Base-by-base conservation (phyloP, 345 rosid species). In the Ricinus communis region DNA sequence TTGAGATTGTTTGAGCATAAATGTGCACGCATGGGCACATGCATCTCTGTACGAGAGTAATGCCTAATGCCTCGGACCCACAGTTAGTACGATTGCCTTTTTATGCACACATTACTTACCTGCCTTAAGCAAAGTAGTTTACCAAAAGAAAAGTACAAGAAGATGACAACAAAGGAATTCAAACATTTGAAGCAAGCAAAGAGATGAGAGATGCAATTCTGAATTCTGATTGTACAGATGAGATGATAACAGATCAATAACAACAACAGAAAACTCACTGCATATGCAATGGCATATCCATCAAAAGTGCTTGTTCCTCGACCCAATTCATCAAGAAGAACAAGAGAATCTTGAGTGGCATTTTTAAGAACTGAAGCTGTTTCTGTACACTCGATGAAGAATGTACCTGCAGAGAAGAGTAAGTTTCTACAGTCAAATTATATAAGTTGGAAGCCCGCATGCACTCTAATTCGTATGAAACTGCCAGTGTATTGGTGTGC, bases 261-360 rank as follows among this genome's bases (percentile, higher is more conserved):
- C 12, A 13, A 71, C 72, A 52, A 51, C 25, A 9, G 69, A 69
- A 69, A 59, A 54, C 87, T 84, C 74, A 95, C 99, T 3, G 97
- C 91, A 66, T 88, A 95, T 56, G 97, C 97, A 53, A 92, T 92
- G 81, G 99, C 93, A 70, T 95, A 95, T 72, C 99, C 97, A 61
- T 92, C 97, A 69, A 90, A 94, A 69, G 97, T 94, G 84, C 98
- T 94, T 30, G 98, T 91, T 79, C 97, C 98, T 54, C 97, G 95
- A 65, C 98, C 98, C 51, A 94, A 82, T 71, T 94, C 98, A 70
- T 91, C 97, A 47, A 94, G 97, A 83, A 94, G 77, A 58, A 94
- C 97, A 18, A 94, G 85, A 52, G 98, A 90, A 84, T 91, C 91
- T 77, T 87, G 88, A 18, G 97, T 90, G 75, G 98, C 97, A 68